Percentiles rank a stretch among this genome's conserved stretches.
These are phyloP conservation scores for Candida quercuum DNA, from an alignment of 805 yeast species.

Conservation along the genomic window DNA sequence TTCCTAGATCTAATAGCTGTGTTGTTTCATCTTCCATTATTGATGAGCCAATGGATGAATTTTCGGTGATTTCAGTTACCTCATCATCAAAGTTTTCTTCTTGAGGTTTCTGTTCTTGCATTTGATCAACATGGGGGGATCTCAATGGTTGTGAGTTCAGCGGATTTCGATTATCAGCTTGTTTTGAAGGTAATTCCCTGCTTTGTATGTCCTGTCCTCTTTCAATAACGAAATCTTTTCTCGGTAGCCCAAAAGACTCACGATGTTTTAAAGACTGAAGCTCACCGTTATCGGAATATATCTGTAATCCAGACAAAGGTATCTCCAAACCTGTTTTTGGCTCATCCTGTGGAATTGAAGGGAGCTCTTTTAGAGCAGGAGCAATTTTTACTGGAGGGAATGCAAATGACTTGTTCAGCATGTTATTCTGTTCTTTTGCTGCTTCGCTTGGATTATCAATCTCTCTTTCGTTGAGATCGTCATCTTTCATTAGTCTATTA, in stretches of 20 bases:
- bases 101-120: background rate
- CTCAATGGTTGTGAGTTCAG: no score
- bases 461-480: conserved; percentile 16
- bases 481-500: no score
- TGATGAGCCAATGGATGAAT: background rate
- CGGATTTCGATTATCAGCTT: no score
- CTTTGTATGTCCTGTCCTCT: no score
- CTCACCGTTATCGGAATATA: conserved; percentile 4
- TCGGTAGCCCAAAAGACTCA: conserved; percentile 5
- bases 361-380: conserved; percentile 5
- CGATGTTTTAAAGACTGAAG: conserved; percentile 2
- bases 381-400: conserved; percentile 17
- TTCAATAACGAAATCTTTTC: no score
- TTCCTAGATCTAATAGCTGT: conserved; percentile 16
- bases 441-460: conserved; percentile 22
- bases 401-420: conserved; percentile 19
- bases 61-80: background rate
- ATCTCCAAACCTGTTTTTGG: background rate
- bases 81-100: background rate
- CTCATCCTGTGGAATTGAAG: conserved; percentile 4
- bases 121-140: no score
- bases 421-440: conserved; percentile 19
- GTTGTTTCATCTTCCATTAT: conserved; percentile 5
- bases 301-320: conserved; percentile 6
- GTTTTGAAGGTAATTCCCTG: no score